These are phyloP conservation scores for Olyra latifolia DNA, from an alignment of 176 grass and related monocot species.

Conservation along the genomic window DNA sequence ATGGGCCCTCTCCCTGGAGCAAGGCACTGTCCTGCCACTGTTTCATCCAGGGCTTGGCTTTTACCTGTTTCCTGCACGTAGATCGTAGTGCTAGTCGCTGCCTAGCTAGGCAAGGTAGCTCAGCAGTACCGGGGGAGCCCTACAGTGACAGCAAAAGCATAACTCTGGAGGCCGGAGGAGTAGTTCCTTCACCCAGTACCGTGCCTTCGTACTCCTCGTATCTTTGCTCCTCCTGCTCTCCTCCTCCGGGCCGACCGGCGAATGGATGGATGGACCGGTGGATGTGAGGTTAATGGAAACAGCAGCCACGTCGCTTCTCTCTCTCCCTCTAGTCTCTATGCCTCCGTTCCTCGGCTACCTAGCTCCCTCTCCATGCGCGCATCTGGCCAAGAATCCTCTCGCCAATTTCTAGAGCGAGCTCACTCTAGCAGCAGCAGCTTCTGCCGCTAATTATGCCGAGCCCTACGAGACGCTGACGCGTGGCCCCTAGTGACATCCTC, in stretches of 20 bases:
- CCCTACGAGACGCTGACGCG: not conserved
- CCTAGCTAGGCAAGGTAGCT: not conserved
- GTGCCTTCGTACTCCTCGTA: conserved; percentile 8
- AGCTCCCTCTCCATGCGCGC: not conserved
- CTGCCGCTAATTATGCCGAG: not conserved
- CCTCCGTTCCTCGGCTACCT: not conserved
- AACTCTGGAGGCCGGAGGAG: conserved; percentile 25
- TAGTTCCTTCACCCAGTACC: conserved; percentile 25
- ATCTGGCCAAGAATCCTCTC: not conserved
- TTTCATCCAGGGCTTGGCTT: not conserved
- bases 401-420: too few species aligned
- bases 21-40: conserved; percentile 10
- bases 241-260: not conserved
- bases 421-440: too few species aligned
- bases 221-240: not conserved
- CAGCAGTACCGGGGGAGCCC: not conserved
- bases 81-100: not conserved
- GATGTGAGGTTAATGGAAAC: not conserved
- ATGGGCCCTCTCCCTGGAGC: not conserved
- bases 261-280: not conserved
- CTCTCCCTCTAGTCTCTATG: too few species aligned
- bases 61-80: not conserved
- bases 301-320: conserved; percentile 15
- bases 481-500: not conserved
- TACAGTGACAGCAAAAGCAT: conserved; percentile 32